Evolutionary conservation across 2,329 filamentous ascomycete species (phyloP), one percentile per base, ranked within the genome.

Genomic region (Aspergillus viridinutans): DNA sequence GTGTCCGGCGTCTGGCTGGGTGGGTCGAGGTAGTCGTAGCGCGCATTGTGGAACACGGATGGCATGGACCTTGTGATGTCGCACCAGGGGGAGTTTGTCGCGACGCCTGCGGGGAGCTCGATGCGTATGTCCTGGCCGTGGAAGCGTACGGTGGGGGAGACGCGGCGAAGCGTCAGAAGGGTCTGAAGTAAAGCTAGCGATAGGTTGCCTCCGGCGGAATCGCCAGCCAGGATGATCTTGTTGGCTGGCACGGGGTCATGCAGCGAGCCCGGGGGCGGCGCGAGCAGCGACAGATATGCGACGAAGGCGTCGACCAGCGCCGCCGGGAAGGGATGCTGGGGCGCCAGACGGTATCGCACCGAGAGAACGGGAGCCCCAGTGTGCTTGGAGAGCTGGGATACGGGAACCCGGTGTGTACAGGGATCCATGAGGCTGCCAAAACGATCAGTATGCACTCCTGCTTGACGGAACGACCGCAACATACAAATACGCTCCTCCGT

Each of bases 401-500:
- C 71, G 26, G 70, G 59, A 14, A 67, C 58, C 21, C 78, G 75
- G 58, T 77, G 74, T 1, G 73, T 73, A 58, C 71, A 75, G 12
- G 77, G 77, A 57, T 79, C 77, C 72, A 78, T 72, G 40, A 78
- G 56, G 50, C 75, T 77, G 55, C n/a, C 9, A 47, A 7, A 14
- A 14, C 21, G 5, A 49, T 48, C 14, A 50, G 48, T 49, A 26
- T 47, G 21, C 12, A 14, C 21, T 14, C 23, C 4, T 25, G 2
- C 12, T 23, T 21, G 29, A 51, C 45, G 53, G 17, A 10, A 38
- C 20, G 29, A n/a, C 2, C 6, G 21, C 20, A 20, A 68, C 74
- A 61, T 62, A 78, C 76, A 74, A 76, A 62, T 77, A 77, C 40
- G 75, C 77, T 5, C 78, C 78, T 20, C 78, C 78, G 59, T 80